Evolutionary conservation across 345 rosid genomes (phyloP).

Genomic region (Hibiscus syriacus): DNA sequence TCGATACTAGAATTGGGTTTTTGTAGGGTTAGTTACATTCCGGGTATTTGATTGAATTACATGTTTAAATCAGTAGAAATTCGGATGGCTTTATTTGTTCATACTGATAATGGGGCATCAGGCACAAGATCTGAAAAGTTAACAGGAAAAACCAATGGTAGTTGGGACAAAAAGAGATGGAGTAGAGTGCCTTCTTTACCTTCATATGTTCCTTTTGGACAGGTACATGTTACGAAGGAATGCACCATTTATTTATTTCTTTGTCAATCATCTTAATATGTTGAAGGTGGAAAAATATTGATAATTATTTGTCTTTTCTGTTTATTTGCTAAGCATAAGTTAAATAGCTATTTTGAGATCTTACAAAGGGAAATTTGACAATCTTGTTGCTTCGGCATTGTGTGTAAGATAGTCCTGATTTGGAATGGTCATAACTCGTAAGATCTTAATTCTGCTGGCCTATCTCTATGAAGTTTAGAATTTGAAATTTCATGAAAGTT

Average conservation of each 20-base stretch:
- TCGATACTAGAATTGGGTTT: no score
- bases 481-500: neutral
- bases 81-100: no score
- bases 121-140: slow-evolving; percentile 32
- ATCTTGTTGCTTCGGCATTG: no score
- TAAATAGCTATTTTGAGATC: neutral
- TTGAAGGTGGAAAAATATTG: neutral
- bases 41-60: no score
- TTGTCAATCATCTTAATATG: neutral
- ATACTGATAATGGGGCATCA: slow-evolving; percentile 23
- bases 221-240: slow-evolving; percentile 39
- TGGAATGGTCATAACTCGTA: neutral
- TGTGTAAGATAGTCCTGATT: neutral
- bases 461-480: neutral
- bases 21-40: no score
- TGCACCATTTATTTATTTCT: slow-evolving; percentile 7
- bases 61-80: no score
- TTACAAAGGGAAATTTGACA: neutral
- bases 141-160: slow-evolving; percentile 31
- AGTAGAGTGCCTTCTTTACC: slow-evolving; percentile 72
- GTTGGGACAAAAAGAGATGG: slow-evolving; percentile 52
- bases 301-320: neutral
- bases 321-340: neutral
- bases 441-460: neutral
- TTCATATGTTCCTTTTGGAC: slow-evolving; percentile 91